Evolutionary conservation across 2,329 filamentous ascomycete species (phyloP).

Genomic region (Leptodontidium sp.): DNA sequence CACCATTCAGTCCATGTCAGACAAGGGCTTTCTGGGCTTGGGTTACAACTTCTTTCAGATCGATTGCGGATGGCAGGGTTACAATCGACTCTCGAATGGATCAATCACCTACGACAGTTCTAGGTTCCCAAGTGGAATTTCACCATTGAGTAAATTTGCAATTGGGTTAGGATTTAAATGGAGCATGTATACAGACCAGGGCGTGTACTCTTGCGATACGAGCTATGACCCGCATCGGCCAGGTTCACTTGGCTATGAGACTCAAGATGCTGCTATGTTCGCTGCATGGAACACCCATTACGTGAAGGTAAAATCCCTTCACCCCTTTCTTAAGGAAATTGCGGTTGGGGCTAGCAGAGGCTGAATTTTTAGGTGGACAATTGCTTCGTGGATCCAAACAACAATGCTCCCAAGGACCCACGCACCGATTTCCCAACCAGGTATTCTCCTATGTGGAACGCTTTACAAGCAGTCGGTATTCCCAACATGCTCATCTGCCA

Average conservation of each 20-base stretch:
- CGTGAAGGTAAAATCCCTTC: background rate
- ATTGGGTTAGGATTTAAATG: constrained; percentile 13
- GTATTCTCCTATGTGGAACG: constrained; percentile 4
- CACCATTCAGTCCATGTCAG: background rate
- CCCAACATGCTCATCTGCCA: constrained; percentile 20
- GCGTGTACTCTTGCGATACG: constrained; percentile 16
- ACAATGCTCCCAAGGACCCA: constrained; percentile 9
- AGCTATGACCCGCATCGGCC: constrained; percentile 15
- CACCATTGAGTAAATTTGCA: constrained; percentile 2
- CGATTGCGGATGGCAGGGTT: constrained; percentile 15
- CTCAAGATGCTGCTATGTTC: constrained; percentile 16
- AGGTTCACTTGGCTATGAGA: constrained; percentile 10
- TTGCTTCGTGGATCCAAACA: constrained; percentile 7
- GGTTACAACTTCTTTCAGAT: constrained; percentile 15
- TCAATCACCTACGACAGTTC: constrained; percentile 7
- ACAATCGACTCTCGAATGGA: constrained; percentile 5
- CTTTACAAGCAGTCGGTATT: background rate
- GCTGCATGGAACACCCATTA: constrained; percentile 8
- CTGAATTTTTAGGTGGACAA: constrained; percentile 9
- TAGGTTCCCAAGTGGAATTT: background rate
- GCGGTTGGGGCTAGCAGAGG: background rate
- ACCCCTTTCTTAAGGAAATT: background rate
- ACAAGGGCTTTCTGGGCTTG: background rate
- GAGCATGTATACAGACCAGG: constrained; percentile 16
- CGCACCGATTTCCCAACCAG: constrained; percentile 2